A percentile compares a stretch with the other conserved stretches of the same genome.
phyloP scores from a whole-genome alignment of 2,329 filamentous ascomycete genomes.

The Mariannaea elegans region DNA sequence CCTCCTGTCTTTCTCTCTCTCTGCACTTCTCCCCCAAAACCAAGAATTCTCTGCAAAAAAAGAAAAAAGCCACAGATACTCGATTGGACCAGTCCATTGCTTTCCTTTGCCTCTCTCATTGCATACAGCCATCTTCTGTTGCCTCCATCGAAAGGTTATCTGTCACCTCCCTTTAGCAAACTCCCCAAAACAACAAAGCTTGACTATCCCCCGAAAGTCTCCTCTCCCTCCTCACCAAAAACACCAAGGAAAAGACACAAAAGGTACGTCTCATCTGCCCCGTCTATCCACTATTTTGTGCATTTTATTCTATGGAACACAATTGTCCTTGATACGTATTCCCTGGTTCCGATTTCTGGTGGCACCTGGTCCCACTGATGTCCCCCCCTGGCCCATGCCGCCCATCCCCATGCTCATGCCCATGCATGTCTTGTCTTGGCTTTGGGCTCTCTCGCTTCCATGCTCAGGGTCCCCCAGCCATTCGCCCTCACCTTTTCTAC shows the following conservation, averaged over 20 bases:
- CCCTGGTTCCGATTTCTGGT: not conserved
- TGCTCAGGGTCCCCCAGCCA: not conserved
- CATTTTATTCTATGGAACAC: not conserved
- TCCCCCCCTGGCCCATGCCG: not conserved
- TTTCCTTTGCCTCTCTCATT: too few species aligned
- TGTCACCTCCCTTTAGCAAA: too few species aligned
- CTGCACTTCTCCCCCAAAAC: too few species aligned
- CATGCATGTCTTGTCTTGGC: not conserved
- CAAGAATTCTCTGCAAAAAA: too few species aligned
- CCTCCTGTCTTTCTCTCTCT: too few species aligned
- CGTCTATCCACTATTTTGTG: not conserved
- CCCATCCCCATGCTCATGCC: not conserved
- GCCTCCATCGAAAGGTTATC: too few species aligned
- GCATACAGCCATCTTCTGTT: too few species aligned
- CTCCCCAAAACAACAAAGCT: too few species aligned
- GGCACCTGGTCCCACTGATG: conserved; percentile 8
- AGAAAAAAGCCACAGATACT: too few species aligned
- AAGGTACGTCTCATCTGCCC: not conserved
- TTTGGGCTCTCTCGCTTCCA: not conserved
- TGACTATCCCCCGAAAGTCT: conserved; percentile 11
- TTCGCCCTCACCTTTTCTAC: not conserved
- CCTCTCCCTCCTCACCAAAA: not conserved
- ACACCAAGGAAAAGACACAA: not conserved
- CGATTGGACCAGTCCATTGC: too few species aligned
- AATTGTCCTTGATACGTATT: not conserved